phyloP scores from a whole-genome alignment of 352 stramenopile species.

The Phytophthora agathidicida region DNA sequence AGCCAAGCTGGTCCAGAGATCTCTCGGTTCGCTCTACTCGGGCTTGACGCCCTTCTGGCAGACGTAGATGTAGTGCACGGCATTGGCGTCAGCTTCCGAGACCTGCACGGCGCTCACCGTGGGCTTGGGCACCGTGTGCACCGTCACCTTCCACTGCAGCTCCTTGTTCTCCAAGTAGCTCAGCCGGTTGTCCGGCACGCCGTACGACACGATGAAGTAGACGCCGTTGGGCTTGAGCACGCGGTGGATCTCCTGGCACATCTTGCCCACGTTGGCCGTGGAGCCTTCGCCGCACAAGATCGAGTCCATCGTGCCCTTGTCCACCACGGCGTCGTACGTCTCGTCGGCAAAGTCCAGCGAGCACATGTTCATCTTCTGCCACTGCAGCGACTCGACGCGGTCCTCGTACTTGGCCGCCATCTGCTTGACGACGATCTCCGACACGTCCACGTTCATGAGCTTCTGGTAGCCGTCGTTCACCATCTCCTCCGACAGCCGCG shows the following conservation, averaged over 20 bases:
- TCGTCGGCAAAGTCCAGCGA: slow-evolving; percentile 95
- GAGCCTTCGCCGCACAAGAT: slow-evolving; percentile 96
- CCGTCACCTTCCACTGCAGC: slow-evolving; percentile 94
- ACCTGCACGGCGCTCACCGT: slow-evolving; percentile 94
- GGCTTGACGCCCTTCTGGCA: slow-evolving; percentile 91
- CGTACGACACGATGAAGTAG: slow-evolving; percentile 96
- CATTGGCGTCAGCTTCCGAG: slow-evolving; percentile 93
- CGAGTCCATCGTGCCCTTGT: slow-evolving; percentile 96
- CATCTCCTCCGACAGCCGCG: slow-evolving; percentile 95
- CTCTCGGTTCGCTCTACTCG: slow-evolving; percentile 22
- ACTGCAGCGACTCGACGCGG: slow-evolving; percentile 89
- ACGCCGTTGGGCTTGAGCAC: slow-evolving; percentile 95
- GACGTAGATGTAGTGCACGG: slow-evolving; percentile 97
- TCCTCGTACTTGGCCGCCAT: slow-evolving; percentile 95
- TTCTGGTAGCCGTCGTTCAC: slow-evolving; percentile 95
- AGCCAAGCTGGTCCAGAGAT: neutral
- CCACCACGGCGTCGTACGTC: slow-evolving; percentile 94
- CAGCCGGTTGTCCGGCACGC: slow-evolving; percentile 95
- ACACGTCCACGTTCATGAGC: slow-evolving; percentile 97
- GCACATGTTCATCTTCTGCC: slow-evolving; percentile 96
- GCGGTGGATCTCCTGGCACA: slow-evolving; percentile 94
- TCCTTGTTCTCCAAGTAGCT: slow-evolving; percentile 97
- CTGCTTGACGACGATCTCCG: slow-evolving; percentile 93
- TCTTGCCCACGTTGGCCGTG: slow-evolving; percentile 95
- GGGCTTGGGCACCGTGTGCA: slow-evolving; percentile 96